phyloP scores from a whole-genome alignment of 2,329 filamentous ascomycete genomes.

The Penicillium freii region DNA sequence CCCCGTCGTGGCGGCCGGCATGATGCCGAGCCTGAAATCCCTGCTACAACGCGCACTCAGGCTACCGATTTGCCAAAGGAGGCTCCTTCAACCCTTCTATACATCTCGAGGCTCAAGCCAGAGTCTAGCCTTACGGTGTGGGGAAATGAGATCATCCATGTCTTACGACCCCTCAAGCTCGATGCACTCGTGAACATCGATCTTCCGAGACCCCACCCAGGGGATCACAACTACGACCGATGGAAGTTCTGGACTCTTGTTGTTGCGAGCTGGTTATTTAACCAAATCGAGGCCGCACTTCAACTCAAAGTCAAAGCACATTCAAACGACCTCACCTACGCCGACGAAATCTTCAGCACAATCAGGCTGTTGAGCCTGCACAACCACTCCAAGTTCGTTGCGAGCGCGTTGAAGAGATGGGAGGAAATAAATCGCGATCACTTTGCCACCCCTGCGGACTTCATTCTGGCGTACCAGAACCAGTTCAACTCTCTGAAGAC shows the following conservation, averaged over 20 bases:
- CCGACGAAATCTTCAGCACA: neutral
- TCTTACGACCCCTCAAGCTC: neutral
- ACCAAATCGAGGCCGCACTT: neutral
- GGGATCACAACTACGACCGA: neutral
- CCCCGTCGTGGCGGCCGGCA: neutral
- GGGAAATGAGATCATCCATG: neutral
- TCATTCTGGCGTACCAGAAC: constrained; percentile 4
- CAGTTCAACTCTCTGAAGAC: constrained; percentile 3
- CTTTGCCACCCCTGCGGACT: neutral
- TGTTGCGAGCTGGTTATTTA: neutral
- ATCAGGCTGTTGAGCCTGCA: neutral
- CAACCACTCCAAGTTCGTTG: neutral
- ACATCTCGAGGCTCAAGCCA: neutral
- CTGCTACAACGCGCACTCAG: neutral
- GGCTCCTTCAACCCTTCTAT: neutral
- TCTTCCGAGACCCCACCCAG: neutral
- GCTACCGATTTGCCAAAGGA: neutral
- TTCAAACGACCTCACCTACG: neutral
- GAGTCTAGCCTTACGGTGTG: neutral
- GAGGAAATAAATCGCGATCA: neutral
- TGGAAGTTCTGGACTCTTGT: constrained; percentile 4
- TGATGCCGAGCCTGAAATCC: too few species aligned
- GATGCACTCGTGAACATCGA: neutral
- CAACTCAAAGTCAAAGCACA: neutral
- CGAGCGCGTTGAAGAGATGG: neutral